phyloP scores from a whole-genome alignment of 2,329 filamentous ascomycete genomes.

The Colletotrichum theobromicola region DNA sequence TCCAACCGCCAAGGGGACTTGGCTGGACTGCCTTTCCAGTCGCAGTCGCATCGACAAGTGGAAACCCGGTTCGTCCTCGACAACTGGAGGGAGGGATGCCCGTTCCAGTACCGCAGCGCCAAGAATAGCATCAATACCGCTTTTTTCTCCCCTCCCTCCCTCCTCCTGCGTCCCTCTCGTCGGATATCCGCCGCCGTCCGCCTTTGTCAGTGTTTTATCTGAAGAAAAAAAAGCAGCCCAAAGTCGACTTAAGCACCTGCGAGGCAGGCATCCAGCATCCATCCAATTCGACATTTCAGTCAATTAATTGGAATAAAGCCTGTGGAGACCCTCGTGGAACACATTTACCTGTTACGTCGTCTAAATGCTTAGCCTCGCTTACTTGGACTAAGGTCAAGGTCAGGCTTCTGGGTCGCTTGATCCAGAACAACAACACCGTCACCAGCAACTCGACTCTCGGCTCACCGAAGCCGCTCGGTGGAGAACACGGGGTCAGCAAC shows the following conservation, averaged over 20 bases:
- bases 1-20: neutral
- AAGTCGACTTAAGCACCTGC: neutral
- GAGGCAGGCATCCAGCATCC: neutral
- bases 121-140: conserved; percentile 12
- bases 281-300: neutral
- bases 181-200: conserved; percentile 4
- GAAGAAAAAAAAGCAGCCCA: neutral
- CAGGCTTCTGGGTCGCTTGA: neutral
- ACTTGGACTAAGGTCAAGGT: neutral
- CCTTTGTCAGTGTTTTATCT: conserved; percentile 12
- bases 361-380: conserved; percentile 18
- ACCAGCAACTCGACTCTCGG: neutral
- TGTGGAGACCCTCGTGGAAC: neutral
- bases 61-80: neutral
- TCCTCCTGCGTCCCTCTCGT: neutral
- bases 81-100: neutral
- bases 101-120: neutral
- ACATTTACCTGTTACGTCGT: conserved; percentile 8
- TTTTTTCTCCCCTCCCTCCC: neutral
- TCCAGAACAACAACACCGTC: neutral
- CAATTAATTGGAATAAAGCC: neutral
- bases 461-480: neutral
- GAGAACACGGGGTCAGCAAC: neutral
- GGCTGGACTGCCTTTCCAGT: neutral
- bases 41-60: neutral